A percentile compares a stretch with the other conserved stretches of the same genome.
These are phyloP conservation scores for Cicer yamashitae DNA, from an alignment of 306 rosid species.

Conservation along the genomic window DNA sequence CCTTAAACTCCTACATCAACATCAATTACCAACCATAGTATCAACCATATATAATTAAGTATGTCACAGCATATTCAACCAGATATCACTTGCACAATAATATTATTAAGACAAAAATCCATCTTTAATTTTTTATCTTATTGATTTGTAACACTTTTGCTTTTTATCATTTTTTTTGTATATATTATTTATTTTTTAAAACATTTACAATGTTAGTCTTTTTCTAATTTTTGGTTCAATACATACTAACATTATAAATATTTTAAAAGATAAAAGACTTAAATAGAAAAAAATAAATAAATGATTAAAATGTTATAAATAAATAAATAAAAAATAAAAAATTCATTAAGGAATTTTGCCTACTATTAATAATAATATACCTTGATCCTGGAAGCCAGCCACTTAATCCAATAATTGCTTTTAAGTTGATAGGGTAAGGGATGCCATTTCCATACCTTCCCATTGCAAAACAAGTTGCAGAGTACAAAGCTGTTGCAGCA, in stretches of 20 bases:
- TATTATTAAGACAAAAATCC: too few relatives aligned
- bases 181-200: too few relatives aligned
- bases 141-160: too few relatives aligned
- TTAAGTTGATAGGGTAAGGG: conserved; percentile 71
- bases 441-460: conserved; percentile 78
- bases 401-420: conserved; percentile 81
- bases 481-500: conserved; percentile 83
- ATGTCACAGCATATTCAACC: background rate
- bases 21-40: background rate
- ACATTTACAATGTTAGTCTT: too few relatives aligned
- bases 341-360: too few relatives aligned
- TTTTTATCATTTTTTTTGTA: too few relatives aligned
- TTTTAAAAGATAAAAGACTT: too few relatives aligned
- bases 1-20: conserved; percentile 63
- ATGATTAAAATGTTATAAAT: background rate
- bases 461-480: conserved; percentile 85
- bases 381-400: conserved; percentile 95
- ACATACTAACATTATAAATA: too few relatives aligned
- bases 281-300: too few relatives aligned
- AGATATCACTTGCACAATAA: too few relatives aligned
- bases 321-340: background rate
- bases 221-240: too few relatives aligned
- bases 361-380: conserved; percentile 41
- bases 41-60: conserved; percentile 4
- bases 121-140: too few relatives aligned